Conservation (phyloP, 2,329 filamentous ascomycete genomes). For the Diaporthe ampelina region DNA sequence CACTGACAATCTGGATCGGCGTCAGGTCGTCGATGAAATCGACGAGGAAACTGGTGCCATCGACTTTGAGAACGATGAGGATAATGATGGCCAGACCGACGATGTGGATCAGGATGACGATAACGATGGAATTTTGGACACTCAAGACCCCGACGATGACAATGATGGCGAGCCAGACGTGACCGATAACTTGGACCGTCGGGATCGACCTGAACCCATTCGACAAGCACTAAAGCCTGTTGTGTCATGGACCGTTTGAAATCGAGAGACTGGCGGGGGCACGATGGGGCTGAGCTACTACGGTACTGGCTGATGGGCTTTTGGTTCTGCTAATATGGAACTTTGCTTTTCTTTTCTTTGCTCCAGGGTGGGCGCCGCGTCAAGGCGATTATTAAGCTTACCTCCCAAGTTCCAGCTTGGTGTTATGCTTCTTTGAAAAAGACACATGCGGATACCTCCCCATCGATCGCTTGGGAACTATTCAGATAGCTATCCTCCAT, state of each 20-base stretch:
- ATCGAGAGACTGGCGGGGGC: too few species aligned
- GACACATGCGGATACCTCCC: background rate
- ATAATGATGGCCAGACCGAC: background rate
- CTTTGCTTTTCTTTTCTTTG: background rate
- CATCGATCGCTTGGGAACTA: background rate
- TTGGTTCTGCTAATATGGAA: background rate
- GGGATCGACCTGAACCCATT: conserved; percentile 7
- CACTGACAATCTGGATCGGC: background rate
- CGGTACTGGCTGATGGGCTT: background rate
- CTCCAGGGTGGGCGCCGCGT: background rate
- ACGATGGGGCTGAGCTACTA: too few species aligned
- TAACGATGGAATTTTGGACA: background rate
- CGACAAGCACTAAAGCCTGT: background rate
- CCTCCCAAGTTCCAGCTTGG: too few species aligned
- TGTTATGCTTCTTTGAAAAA: background rate
- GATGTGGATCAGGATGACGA: background rate
- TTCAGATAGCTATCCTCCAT: background rate
- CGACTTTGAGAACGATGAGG: conserved; percentile 1
- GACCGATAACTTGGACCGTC: background rate
- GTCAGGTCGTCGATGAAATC: background rate
- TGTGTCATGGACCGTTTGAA: background rate
- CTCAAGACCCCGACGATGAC: background rate
- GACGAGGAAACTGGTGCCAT: background rate
- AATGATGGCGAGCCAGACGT: conserved; percentile 7
- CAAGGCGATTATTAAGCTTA: background rate